Conservation (phyloP, 2,329 filamentous ascomycete species). For the Aspergillus tanneri region DNA sequence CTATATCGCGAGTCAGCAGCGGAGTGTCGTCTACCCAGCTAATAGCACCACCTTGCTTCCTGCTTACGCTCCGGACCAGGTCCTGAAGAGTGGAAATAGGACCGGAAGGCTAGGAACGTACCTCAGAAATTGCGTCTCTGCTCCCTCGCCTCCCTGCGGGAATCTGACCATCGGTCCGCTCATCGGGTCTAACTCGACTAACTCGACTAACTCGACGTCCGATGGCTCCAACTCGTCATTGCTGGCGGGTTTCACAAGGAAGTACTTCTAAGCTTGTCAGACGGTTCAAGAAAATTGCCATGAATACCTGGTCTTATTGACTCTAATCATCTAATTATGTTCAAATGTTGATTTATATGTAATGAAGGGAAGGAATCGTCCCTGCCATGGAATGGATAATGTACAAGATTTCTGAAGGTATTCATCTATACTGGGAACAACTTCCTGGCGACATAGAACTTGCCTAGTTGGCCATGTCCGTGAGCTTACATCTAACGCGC, state of each 20-base stretch:
- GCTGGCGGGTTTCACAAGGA: not conserved
- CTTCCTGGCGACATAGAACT: not conserved
- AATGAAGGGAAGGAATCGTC: not conserved
- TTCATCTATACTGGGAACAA: not conserved
- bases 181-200: slow-evolving; percentile 9
- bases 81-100: slow-evolving; percentile 21
- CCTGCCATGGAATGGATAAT: slow-evolving; percentile 1
- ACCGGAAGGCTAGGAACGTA: slow-evolving; percentile 27
- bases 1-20: slow-evolving; percentile 22
- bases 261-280: not conserved
- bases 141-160: slow-evolving; percentile 25
- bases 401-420: slow-evolving; percentile 1
- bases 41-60: slow-evolving; percentile 24
- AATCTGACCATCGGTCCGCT: slow-evolving; percentile 25
- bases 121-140: slow-evolving; percentile 23
- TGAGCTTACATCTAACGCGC: not conserved
- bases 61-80: slow-evolving; percentile 25
- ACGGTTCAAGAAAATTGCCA: not conserved
- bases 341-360: not conserved
- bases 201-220: slow-evolving; percentile 8
- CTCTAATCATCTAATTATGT: not conserved
- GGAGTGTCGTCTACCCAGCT: slow-evolving; percentile 17
- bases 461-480: not conserved
- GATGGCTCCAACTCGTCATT: not conserved
- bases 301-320: not conserved